These are phyloP conservation scores for Mycocentrospora acerina DNA, from an alignment of 2,329 filamentous ascomycete genomes.

Conservation along the genomic window DNA sequence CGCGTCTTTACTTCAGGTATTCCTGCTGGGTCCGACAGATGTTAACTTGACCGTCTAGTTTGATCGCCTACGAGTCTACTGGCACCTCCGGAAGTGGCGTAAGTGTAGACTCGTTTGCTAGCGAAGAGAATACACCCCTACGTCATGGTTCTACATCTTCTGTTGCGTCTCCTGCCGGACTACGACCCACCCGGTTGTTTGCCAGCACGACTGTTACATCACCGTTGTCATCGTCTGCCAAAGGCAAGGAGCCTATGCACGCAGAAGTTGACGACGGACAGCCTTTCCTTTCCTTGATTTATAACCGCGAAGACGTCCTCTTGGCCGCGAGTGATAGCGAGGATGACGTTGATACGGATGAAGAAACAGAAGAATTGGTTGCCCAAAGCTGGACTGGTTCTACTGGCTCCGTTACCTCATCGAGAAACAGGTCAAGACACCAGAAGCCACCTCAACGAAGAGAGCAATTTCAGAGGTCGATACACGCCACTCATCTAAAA, in stretches of 20 bases:
- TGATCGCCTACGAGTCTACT: conserved; percentile 19
- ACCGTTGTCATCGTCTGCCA: conserved; percentile 3
- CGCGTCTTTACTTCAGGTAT: conserved; percentile 4
- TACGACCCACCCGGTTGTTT: conserved; percentile 8
- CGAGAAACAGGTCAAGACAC: neutral
- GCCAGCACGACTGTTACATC: conserved; percentile 5
- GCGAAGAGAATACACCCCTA: conserved; percentile 2
- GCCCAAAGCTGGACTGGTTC: conserved; percentile 14
- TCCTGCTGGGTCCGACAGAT: conserved; percentile 7
- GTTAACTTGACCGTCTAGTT: conserved; percentile 16
- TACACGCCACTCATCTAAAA: conserved; percentile 19
- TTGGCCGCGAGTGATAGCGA: conserved; percentile 12
- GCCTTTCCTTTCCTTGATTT: conserved; percentile 17
- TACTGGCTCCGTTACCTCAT: neutral
- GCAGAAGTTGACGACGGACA: neutral
- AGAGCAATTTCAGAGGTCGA: conserved; percentile 9
- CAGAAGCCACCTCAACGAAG: conserved; percentile 4
- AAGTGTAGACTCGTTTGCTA: conserved; percentile 16
- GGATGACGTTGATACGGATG: conserved; percentile 10
- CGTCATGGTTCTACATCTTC: conserved; percentile 11
- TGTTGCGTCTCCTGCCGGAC: conserved; percentile 10
- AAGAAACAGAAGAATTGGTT: conserved; percentile 7
- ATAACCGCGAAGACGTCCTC: conserved; percentile 24
- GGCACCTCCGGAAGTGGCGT: conserved; percentile 13
- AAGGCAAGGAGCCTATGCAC: conserved; percentile 10